These are phyloP conservation scores for Cunninghamia lanceolata DNA, from an alignment of 75 land plant species.

Conservation along the genomic window DNA sequence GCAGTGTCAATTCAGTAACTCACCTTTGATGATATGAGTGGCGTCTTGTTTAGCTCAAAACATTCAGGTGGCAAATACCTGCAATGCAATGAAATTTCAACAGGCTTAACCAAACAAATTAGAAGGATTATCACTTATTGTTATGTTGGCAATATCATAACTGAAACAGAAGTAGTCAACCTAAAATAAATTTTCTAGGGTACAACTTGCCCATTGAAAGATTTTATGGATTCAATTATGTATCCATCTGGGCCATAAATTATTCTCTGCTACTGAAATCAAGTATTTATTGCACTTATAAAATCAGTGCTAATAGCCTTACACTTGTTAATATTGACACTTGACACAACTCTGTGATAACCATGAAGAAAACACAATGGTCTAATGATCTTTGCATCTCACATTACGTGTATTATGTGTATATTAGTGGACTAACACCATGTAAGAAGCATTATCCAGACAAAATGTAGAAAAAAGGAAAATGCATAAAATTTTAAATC, in stretches of 20 bases:
- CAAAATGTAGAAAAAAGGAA: neutral
- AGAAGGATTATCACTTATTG: neutral
- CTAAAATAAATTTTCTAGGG: neutral
- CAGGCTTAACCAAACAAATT: neutral
- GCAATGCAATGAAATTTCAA: conserved; percentile 21
- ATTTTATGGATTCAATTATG: neutral
- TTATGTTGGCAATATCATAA: neutral
- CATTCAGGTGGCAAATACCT: conserved; percentile 99
- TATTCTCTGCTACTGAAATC: neutral
- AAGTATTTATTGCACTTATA: neutral
- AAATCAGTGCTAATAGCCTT: neutral
- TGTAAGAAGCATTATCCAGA: neutral
- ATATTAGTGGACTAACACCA: neutral
- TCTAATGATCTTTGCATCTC: neutral
- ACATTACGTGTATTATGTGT: neutral
- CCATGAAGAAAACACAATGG: neutral
- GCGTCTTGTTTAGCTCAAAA: conserved; percentile 90
- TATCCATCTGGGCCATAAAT: neutral
- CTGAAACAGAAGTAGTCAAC: neutral
- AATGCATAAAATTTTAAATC: neutral
- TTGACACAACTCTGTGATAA: neutral
- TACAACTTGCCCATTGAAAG: neutral
- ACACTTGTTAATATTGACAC: neutral
- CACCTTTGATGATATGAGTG: conserved; percentile 97
- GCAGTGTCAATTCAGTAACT: neutral